Conservation (phyloP, 257 asterid genomes). For the Paulownia fortunei region DNA sequence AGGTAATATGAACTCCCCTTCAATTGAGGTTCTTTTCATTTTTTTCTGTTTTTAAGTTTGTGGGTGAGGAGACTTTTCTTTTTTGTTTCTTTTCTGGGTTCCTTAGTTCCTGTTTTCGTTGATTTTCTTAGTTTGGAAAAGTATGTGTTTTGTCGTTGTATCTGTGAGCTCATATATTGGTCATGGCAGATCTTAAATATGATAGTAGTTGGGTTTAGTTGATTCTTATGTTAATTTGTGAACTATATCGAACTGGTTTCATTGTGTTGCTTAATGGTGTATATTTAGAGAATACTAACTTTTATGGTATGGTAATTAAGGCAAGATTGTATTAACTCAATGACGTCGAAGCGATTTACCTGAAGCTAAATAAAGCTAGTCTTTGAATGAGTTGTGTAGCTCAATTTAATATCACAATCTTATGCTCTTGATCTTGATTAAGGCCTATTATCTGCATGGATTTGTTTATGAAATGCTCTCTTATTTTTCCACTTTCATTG, state of each 20-base stretch:
- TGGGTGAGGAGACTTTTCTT: background rate
- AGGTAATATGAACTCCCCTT: background rate
- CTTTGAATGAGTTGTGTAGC: background rate
- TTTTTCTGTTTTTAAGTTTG: background rate
- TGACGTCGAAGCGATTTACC: background rate
- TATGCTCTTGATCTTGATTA: background rate
- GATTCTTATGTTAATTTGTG: background rate
- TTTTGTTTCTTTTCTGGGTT: background rate
- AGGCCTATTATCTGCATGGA: background rate
- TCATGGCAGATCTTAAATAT: constrained; percentile 4
- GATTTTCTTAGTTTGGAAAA: background rate
- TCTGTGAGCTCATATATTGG: background rate
- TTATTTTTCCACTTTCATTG: background rate
- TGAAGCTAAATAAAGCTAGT: background rate
- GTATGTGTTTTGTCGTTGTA: background rate
- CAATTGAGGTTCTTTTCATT: background rate
- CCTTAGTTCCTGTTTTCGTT: too few species aligned
- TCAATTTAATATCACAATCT: background rate
- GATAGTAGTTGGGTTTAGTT: background rate
- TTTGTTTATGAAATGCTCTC: background rate
- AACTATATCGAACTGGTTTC: background rate
- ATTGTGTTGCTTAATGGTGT: background rate
- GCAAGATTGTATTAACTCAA: background rate
- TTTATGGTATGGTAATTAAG: background rate
- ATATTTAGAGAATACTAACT: background rate